phyloP scores from a whole-genome alignment of 176 grass and related monocot genomes.

The Tuctoria greenei region DNA sequence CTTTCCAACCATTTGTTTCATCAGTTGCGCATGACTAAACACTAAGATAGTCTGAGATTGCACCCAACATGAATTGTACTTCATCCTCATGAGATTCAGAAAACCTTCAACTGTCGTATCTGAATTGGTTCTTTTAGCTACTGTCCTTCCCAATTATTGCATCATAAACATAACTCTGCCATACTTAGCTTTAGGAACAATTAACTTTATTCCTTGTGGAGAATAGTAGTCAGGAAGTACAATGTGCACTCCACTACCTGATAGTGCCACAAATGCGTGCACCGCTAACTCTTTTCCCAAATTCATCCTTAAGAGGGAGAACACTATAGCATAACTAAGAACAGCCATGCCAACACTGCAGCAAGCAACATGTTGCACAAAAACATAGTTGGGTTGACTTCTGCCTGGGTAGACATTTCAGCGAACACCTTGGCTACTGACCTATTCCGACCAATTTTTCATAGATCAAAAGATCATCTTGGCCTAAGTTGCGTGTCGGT shows the following conservation, averaged over 20 bases:
- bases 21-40: too few species aligned
- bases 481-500: too few species aligned
- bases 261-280: conserved; percentile 70
- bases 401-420: too few species aligned
- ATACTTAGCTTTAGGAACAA: too few species aligned
- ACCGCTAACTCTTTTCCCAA: conserved; percentile 68
- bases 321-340: conserved; percentile 90
- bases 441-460: too few species aligned
- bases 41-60: conserved; percentile 90
- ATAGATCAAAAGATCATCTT: too few species aligned
- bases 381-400: too few species aligned
- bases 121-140: conserved; percentile 84
- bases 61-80: conserved; percentile 95
- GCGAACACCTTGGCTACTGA: too few species aligned
- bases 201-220: conserved; percentile 83
- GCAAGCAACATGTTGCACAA: too few species aligned
- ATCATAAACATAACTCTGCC: conserved; percentile 99
- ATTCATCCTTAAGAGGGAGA: conserved; percentile 82
- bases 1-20: too few species aligned
- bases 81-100: conserved; percentile 99
- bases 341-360: conserved; percentile 74
- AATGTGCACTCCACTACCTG: conserved; percentile 94
- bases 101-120: conserved; percentile 73
- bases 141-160: conserved; percentile 85
- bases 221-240: conserved; percentile 97